A percentile compares a stretch with the other conserved stretches of the same genome.
phyloP scores from a whole-genome alignment of 441 rosid species.

The Dalechampia spathulata region DNA sequence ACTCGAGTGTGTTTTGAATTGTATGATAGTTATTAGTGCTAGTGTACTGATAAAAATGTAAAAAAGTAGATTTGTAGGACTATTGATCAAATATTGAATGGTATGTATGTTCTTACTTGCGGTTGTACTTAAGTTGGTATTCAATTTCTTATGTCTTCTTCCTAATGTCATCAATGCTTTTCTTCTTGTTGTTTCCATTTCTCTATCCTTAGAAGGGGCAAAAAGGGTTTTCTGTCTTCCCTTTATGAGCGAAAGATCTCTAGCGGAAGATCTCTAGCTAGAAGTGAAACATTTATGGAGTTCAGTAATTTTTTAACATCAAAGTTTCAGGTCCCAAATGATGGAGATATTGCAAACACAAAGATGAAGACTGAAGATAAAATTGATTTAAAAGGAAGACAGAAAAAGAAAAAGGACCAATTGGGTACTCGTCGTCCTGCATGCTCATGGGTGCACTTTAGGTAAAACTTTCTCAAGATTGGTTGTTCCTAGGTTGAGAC shows the following conservation, averaged over 20 bases:
- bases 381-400: slow-evolving; percentile 19
- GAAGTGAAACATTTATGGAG: not conserved
- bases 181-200: not conserved
- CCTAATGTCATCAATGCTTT: not conserved
- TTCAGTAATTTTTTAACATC: not conserved
- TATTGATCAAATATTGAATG: too few species aligned
- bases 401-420: slow-evolving; percentile 32
- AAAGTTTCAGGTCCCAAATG: slow-evolving; percentile 28
- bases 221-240: not conserved
- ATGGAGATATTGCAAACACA: slow-evolving; percentile 19
- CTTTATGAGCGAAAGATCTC: not conserved
- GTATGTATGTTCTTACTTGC: not conserved
- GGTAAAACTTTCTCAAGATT: slow-evolving; percentile 14
- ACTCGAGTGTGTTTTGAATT: not conserved
- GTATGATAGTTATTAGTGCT: not conserved
- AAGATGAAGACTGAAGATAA: slow-evolving; percentile 23
- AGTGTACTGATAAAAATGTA: too few species aligned
- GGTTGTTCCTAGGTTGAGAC: not conserved
- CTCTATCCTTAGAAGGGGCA: not conserved
- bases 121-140: not conserved
- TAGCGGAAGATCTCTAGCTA: not conserved
- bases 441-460: slow-evolving; percentile 46
- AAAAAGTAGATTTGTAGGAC: too few species aligned
- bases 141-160: not conserved
- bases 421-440: slow-evolving; percentile 36